These are phyloP conservation scores for Protomyces pachydermus DNA, from an alignment of 1,139 yeast species.

Conservation along the genomic window DNA sequence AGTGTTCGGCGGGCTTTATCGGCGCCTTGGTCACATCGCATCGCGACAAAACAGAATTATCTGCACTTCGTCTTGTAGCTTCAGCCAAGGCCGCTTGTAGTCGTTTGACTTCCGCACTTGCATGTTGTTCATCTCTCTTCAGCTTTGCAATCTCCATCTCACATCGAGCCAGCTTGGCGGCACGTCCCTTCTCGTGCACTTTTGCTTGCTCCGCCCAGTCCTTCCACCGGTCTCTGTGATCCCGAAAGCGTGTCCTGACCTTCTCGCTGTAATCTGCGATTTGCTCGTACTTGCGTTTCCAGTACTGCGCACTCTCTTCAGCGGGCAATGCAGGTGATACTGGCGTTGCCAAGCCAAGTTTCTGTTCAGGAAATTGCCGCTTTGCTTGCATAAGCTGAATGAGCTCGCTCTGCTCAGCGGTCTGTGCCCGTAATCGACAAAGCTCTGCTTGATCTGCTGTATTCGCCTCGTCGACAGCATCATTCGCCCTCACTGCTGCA, in stretches of 20 bases:
- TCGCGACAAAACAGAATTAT: no score
- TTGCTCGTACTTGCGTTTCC: not conserved
- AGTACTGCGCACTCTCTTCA: not conserved
- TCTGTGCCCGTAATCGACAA: not conserved
- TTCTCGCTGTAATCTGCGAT: not conserved
- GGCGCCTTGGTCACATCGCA: not conserved
- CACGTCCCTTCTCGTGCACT: not conserved
- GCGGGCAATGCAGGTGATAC: not conserved
- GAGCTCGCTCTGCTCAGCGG: not conserved
- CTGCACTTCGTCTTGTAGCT: no score
- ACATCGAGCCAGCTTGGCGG: no score
- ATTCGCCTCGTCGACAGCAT: not conserved
- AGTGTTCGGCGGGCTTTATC: not conserved
- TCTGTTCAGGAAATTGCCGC: not conserved
- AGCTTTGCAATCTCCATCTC: not conserved
- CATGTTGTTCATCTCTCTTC: not conserved
- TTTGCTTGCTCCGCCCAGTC: not conserved
- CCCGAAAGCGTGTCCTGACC: not conserved
- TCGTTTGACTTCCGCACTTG: not conserved
- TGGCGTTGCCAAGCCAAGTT: not conserved
- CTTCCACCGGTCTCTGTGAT: not conserved
- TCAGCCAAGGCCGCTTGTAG: not conserved
- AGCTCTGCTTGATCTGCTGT: not conserved
- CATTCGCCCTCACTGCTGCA: not conserved
- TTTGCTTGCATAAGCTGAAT: not conserved